phyloP scores from a whole-genome alignment of 352 stramenopile genomes.

The Blastocystis sp. region DNA sequence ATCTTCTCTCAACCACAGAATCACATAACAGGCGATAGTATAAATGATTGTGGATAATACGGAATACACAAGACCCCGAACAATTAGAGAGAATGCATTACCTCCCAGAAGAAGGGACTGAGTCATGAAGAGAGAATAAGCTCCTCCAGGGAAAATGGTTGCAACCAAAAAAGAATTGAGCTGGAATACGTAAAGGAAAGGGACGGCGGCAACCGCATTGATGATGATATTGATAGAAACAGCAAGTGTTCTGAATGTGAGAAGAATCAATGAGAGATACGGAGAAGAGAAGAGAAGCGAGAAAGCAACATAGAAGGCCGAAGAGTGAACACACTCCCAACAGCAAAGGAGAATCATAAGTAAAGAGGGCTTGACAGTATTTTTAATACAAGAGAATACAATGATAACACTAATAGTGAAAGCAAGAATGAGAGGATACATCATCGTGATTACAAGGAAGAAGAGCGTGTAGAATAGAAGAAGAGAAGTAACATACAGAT shows the following conservation, averaged over 20 bases:
- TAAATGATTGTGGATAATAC: background rate
- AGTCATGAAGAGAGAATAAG: background rate
- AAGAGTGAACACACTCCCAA: background rate
- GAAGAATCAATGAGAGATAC: background rate
- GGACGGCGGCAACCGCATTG: background rate
- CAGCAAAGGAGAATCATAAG: background rate
- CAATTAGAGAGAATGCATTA: background rate
- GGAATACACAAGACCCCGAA: background rate
- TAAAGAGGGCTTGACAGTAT: background rate
- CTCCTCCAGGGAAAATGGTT: background rate
- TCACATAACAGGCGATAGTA: background rate
- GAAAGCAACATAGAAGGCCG: background rate
- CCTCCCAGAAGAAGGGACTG: background rate
- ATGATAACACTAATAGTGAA: background rate
- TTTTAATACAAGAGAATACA: background rate
- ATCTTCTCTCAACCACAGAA: background rate
- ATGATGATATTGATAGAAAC: background rate
- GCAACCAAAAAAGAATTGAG: background rate
- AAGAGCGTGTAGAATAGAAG: conserved; percentile 15
- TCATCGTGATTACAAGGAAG: background rate
- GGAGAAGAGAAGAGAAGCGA: background rate
- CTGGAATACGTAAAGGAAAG: background rate
- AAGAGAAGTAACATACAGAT: background rate
- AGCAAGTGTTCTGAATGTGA: background rate
- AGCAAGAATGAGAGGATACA: background rate